Evolutionary conservation across 495 filamentous ascomycete species (phyloP), one percentile per base, ranked within the genome.

Genomic region (Cercophora newfieldiana): DNA sequence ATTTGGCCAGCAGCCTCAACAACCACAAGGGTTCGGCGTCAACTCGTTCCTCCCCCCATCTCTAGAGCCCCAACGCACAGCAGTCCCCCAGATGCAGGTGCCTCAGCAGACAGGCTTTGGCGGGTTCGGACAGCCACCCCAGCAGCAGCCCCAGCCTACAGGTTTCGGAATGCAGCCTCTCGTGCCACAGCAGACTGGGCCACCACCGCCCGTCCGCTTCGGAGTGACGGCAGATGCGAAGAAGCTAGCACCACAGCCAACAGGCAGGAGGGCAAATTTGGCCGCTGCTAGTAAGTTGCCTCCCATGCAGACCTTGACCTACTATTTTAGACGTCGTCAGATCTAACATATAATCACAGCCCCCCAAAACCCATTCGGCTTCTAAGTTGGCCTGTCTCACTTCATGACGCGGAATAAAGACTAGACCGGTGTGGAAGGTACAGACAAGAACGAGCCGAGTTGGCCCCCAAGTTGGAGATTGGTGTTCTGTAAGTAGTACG

Each of bases 331-430:
- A 19, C n/a, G 8, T 4, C n/a, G 59, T n/a, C n/a, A n/a, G n/a
- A n/a, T n/a, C 59, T 72, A 54, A 69, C 47, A 49, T 61, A 51
- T 30, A 67, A n/a, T 49, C 63, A 65, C 69, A 97, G 93, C 93
- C 63, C 92, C 93, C 24, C 85, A 91, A 69, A 97, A 97, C 77
- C 93, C 93, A 0, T 97, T 97, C 77, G 93, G 93, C 21, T 97
- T 97, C 74, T 96, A 86, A 24, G 31, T 12, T 0, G 10, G 7
- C n/a, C 24, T 53, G 37, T 14, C 37, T 2, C 37, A 29, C 21
- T 55, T 26, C 51, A 53, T 53, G 49, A 26, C 24, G 55, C 6
- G 26, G 25, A 21, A 30, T 19, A 19, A 3, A 53, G 37, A 44
- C 2, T 14, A 44, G 30, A 12, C 30, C 30, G 18, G 10, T 16